Evolutionary conservation across 148 eudicot genomes (phyloP), one percentile per base, ranked within the genome.

Genomic region (Rhododendron vialii): DNA sequence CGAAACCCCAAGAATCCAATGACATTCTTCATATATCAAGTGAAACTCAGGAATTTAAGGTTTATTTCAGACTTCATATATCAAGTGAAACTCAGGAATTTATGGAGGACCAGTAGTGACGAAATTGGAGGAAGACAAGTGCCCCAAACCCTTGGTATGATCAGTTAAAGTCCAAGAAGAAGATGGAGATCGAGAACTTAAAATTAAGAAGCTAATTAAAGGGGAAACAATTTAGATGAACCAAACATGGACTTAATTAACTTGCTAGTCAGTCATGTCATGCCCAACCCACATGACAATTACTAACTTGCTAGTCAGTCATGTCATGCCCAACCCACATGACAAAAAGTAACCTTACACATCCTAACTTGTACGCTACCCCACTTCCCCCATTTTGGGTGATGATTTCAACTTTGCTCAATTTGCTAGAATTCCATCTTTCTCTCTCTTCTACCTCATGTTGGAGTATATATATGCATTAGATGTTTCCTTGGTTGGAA

Each of bases 221-320:
- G 7, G 24, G 78, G 22, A 45, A 85, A 41, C 65, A 59, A 59
- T 18, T 59, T 87, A 85, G 87, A 84, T 87, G 57, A 89, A 85
- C 89, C 87, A 85, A 86, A 86, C 84, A 12, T 65, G 57, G 33
- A 45, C 35, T 41, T 48, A 48, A 48, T 55, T 41, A 41, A 41
- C 7, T 41, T 8, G 51, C 51, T 48, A 10, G 45, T 67, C 33
- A 26, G 84, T 87, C 87, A 74, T 30, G 30, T 30, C 30, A 35
- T 15, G 38, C 87, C 74, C n/a, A 85, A 73, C 89, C 86, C 78
- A 74, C 43, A 80, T 82, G 83, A 61, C 82, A 79, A 55, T 30
- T 30, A 30, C 30, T 36, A 36, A 36, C 5, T 36, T 7, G 48
- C 48, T 45, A 10, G 45, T 65, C 30, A 26, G 84, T 87, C 87